Percentiles rank a stretch among this genome's conserved stretches.
Conservation (phyloP, 2,329 filamentous ascomycete genomes). For the Pseudogymnoascus sp. region DNA sequence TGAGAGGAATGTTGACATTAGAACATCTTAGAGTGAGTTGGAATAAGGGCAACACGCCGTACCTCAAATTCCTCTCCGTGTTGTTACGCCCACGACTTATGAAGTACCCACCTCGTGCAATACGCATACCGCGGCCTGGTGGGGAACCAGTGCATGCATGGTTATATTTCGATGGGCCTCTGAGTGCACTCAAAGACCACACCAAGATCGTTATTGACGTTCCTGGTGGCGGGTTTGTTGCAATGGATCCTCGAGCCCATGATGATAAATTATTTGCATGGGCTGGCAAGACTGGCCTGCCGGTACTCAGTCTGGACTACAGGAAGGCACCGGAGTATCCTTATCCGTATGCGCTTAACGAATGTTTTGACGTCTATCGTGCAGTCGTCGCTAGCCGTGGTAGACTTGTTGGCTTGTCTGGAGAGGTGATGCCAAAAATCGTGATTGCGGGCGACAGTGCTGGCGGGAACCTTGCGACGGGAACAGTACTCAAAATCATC, state of each 20-base stretch:
- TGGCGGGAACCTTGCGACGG: constrained; percentile 71
- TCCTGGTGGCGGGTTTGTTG: constrained; percentile 89
- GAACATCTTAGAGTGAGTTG: constrained; percentile 88
- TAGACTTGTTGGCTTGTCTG: constrained; percentile 65
- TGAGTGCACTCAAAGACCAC: constrained; percentile 67
- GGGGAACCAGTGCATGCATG: constrained; percentile 74
- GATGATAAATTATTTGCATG: constrained; percentile 91
- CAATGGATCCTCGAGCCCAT: constrained; percentile 89
- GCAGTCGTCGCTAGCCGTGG: constrained; percentile 64
- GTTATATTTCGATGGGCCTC: constrained; percentile 88
- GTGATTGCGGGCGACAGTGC: constrained; percentile 74
- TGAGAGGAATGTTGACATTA: constrained; percentile 75
- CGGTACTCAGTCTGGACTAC: constrained; percentile 86
- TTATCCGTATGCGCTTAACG: constrained; percentile 77
- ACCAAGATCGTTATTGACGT: constrained; percentile 77
- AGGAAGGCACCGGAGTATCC: constrained; percentile 76
- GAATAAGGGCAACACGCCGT: constrained; percentile 90
- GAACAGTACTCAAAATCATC: constrained; percentile 79
- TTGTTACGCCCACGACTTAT: constrained; percentile 72
- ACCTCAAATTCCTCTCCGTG: constrained; percentile 62
- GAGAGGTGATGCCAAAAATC: constrained; percentile 54
- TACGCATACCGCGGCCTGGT: constrained; percentile 73
- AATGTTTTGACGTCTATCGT: constrained; percentile 79
- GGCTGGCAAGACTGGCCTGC: constrained; percentile 82
- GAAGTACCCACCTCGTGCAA: constrained; percentile 68